These are phyloP conservation scores for Pleurotus eryngii DNA, from an alignment of 768 basidiomycete genomes.

Conservation along the genomic window DNA sequence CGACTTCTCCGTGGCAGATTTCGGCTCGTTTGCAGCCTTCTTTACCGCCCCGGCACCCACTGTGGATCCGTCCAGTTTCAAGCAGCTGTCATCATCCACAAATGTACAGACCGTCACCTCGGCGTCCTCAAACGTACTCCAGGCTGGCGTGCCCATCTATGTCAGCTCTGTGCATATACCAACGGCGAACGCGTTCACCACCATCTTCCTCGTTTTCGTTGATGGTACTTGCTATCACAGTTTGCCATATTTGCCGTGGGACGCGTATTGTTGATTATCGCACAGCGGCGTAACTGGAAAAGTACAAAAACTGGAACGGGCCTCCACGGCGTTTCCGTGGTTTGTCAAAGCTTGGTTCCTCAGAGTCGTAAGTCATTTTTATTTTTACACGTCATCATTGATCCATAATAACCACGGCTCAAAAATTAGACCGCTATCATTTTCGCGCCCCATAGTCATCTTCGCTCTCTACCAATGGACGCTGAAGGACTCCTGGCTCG, in stretches of 20 bases:
- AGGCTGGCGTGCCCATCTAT: constrained; percentile 82
- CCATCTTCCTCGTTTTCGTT: constrained; percentile 73
- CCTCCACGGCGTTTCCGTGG: constrained; percentile 34
- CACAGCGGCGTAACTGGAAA: constrained; percentile 19
- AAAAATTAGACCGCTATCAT: constrained; percentile 54
- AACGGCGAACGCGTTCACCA: constrained; percentile 88
- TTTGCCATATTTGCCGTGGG: constrained; percentile 51
- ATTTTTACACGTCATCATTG: background rate
- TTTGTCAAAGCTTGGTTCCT: constrained; percentile 60
- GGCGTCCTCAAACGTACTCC: constrained; percentile 60
- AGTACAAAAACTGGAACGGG: constrained; percentile 4
- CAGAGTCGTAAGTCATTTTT: constrained; percentile 53
- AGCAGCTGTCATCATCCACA: constrained; percentile 21
- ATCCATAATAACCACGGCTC: background rate
- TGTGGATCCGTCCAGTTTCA: background rate
- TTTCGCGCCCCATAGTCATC: constrained; percentile 69
- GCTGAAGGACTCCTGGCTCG: constrained; percentile 82
- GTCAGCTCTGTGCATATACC: constrained; percentile 75
- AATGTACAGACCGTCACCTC: constrained; percentile 66
- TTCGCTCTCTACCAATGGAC: constrained; percentile 93
- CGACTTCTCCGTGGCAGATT: background rate
- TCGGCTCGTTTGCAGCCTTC: background rate
- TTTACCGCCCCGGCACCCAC: background rate
- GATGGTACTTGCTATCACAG: constrained; percentile 59
- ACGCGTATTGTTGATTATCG: constrained; percentile 39